A percentile compares a stretch with the other conserved stretches of the same genome.
These are phyloP conservation scores for Ascochyta clinopodiicola DNA, from an alignment of 2,329 filamentous ascomycete species.

Conservation along the genomic window DNA sequence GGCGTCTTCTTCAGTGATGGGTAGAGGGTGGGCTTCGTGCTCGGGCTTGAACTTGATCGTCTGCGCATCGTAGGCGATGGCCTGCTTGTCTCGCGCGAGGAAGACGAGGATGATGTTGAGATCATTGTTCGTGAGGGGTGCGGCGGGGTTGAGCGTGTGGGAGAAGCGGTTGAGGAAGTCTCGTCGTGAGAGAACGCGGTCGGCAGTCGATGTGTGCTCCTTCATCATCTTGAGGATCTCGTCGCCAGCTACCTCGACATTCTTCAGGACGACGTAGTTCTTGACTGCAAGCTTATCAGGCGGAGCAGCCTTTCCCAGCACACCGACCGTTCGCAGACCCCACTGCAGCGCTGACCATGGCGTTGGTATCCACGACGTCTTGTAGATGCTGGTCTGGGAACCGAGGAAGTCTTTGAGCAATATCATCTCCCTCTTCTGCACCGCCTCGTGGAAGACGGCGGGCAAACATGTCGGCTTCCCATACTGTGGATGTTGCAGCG, in stretches of 20 bases:
- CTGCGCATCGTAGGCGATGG: constrained; percentile 80
- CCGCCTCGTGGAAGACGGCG: constrained; percentile 77
- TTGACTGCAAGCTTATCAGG: constrained; percentile 66
- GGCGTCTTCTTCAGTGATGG: constrained; percentile 78
- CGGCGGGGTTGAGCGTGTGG: constrained; percentile 32
- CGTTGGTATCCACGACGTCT: constrained; percentile 70
- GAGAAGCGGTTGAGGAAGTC: constrained; percentile 46
- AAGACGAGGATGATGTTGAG: constrained; percentile 72
- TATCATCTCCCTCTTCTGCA: constrained; percentile 72
- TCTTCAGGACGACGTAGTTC: constrained; percentile 70
- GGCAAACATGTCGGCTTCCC: constrained; percentile 83
- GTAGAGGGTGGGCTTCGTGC: constrained; percentile 49
- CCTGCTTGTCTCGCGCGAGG: constrained; percentile 67
- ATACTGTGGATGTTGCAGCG: constrained; percentile 77
- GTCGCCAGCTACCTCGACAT: constrained; percentile 63
- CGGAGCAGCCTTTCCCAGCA: constrained; percentile 57
- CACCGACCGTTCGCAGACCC: constrained; percentile 71
- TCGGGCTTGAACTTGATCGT: constrained; percentile 71
- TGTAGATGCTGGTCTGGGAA: constrained; percentile 73
- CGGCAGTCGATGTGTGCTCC: constrained; percentile 41
- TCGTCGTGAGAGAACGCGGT: constrained; percentile 44
- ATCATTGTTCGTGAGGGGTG: constrained; percentile 60
- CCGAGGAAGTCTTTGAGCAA: constrained; percentile 72
- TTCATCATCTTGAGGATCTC: constrained; percentile 48
- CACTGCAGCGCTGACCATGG: constrained; percentile 77